phyloP scores from a whole-genome alignment of 441 rosid species.

The Pelargonium australe region DNA sequence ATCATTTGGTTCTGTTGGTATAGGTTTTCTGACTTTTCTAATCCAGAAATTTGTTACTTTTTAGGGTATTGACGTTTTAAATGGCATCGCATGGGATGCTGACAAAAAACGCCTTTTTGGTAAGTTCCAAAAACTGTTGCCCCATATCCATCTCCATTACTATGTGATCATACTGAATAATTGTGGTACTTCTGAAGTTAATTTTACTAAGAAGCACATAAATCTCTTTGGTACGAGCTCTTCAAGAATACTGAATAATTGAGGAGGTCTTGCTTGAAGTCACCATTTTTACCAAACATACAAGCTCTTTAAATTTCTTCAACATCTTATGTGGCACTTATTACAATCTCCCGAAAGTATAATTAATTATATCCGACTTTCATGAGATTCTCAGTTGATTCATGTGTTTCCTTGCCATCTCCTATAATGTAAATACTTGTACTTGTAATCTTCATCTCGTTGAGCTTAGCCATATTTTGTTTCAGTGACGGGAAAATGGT shows the following conservation, averaged over 20 bases:
- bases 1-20: background rate
- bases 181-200: background rate
- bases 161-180: background rate
- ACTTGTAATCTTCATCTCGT: background rate
- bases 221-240: background rate
- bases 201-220: background rate
- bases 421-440: background rate
- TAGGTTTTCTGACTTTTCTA: background rate
- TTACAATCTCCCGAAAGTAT: background rate
- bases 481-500: slow-evolving; percentile 82
- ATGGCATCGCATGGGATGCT: slow-evolving; percentile 92
- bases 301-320: too few species aligned
- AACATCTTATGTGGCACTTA: too few species aligned
- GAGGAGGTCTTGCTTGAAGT: too few species aligned
- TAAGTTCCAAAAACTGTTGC: slow-evolving; percentile 28
- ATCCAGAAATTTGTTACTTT: slow-evolving; percentile 13
- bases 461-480: slow-evolving; percentile 1
- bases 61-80: slow-evolving; percentile 79
- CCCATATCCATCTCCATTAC: background rate
- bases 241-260: too few species aligned
- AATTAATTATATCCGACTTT: too few species aligned
- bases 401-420: background rate
- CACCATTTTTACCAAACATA: too few species aligned
- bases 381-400: background rate
- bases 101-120: slow-evolving; percentile 65